Evolutionary conservation across 2,329 filamentous ascomycete species (phyloP), one percentile per base, ranked within the genome.

Genomic region (Colletotrichum sp.): DNA sequence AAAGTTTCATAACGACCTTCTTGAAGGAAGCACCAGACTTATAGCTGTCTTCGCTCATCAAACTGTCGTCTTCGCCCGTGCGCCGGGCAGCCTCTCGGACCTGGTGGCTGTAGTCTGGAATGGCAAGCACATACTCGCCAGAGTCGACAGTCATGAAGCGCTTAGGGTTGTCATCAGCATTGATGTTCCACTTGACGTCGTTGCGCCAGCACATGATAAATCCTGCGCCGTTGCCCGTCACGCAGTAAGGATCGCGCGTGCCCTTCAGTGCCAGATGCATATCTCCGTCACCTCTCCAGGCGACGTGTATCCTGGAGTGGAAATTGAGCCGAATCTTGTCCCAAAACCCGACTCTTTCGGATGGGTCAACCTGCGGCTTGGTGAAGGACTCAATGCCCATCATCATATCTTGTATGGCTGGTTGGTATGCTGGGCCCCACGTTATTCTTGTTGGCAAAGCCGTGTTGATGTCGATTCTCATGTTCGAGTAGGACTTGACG

Each of bases 401-500:
- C 97, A 99, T 99, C 94, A 99, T 98, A 82, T 99, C 98, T 83
- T 99, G 97, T 65, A 99, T 96, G 2, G 96, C 96, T 32, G 98
- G 97, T 82, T 99, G 98, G 81, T 99, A 99, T 3, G 96, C 98
- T 61, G 97, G 96, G 9, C 96, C 96, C 98, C 97, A 99, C 0
- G 96, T 98, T 69, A 99, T 96, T 60, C 95, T 93, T 1, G 97
- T 99, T 3, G 98, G 95, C 74, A 96, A 92, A 70, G 93, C 94
- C 3, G 96, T 98, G 83, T 99, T 98, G 84, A 99, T 96, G 78
- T 98, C 95, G 80, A 99, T 90, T 38, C 91, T 92, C 84, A 98
- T 96, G 81, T 99, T 94, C 0, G 97, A 98, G 82, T 97, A 99
- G 0, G 96, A 98, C 85, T 99, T 99, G 78, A 99, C 95, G 0